Percentiles rank a stretch among this genome's conserved stretches.
phyloP scores from a whole-genome alignment of 176 grass and related monocot species.

The Phragmites australis region DNA sequence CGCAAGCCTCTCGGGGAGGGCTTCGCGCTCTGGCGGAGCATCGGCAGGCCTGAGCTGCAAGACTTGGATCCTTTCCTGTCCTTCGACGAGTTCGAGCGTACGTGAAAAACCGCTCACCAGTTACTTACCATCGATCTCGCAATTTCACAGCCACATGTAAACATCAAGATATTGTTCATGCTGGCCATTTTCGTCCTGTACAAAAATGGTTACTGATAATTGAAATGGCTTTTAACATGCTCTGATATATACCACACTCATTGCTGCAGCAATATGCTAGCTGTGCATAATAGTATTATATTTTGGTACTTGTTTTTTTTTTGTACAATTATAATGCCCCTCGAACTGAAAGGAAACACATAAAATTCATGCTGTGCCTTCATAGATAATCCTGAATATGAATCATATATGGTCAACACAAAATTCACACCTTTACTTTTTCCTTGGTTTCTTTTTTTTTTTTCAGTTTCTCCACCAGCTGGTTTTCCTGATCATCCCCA shows the following conservation, averaged over 20 bases:
- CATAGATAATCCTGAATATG: neutral
- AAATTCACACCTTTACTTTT: neutral
- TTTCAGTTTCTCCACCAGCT: constrained; percentile 68
- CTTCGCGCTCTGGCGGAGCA: constrained; percentile 26
- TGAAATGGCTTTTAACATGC: constrained; percentile 7
- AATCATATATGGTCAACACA: neutral
- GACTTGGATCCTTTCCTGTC: constrained; percentile 76
- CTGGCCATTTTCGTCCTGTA: neutral
- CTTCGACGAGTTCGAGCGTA: constrained; percentile 73
- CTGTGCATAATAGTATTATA: neutral
- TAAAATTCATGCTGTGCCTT: neutral
- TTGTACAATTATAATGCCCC: too few species aligned
- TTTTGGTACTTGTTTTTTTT: neutral
- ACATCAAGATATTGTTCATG: neutral
- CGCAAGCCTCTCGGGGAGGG: neutral
- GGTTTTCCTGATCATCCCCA: constrained; percentile 79
- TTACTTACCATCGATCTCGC: too few species aligned
- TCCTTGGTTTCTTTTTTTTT: neutral
- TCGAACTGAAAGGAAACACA: neutral
- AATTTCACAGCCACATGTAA: neutral
- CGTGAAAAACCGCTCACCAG: too few species aligned
- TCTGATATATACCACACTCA: neutral
- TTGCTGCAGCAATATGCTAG: neutral
- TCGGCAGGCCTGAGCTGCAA: constrained; percentile 54
- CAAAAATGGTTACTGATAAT: neutral